Conservation (phyloP, 169 alveolate genomes). For the Cryptosporidium sp. region DNA sequence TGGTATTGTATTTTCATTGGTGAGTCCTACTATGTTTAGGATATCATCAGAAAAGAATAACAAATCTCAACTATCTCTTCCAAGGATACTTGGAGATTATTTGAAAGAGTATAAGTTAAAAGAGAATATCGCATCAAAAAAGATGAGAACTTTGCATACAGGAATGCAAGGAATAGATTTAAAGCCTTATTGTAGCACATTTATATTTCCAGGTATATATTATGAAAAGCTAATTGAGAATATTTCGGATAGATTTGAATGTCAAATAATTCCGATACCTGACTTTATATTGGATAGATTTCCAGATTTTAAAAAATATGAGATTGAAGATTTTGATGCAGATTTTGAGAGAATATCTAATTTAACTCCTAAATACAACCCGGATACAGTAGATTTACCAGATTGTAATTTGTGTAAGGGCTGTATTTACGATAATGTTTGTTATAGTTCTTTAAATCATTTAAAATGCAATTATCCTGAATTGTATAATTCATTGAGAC, state of each 20-base stretch:
- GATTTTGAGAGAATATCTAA: slow-evolving; percentile 37
- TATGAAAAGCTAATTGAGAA: slow-evolving; percentile 31
- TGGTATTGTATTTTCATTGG: slow-evolving; percentile 52
- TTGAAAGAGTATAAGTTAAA: slow-evolving; percentile 28
- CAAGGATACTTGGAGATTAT: slow-evolving; percentile 29
- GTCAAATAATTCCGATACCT: slow-evolving; percentile 36
- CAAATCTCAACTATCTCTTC: slow-evolving; percentile 43
- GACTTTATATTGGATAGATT: slow-evolving; percentile 68
- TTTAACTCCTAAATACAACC: slow-evolving; percentile 56
- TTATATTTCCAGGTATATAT: slow-evolving; percentile 65
- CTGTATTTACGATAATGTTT: slow-evolving; percentile 25
- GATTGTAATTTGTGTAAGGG: slow-evolving; percentile 62
- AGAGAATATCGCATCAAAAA: slow-evolving; percentile 17
- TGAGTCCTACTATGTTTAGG: slow-evolving; percentile 70
- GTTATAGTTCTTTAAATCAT: slow-evolving; percentile 25
- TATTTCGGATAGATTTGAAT: slow-evolving; percentile 46
- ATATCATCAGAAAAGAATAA: slow-evolving; percentile 49
- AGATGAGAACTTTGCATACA: slow-evolving; percentile 51
- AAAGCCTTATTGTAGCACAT: slow-evolving; percentile 24
- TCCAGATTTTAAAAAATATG: slow-evolving; percentile 65
- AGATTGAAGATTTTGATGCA: slow-evolving; percentile 46
- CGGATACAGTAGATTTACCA: slow-evolving; percentile 11
- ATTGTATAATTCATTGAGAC: slow-evolving; percentile 81
- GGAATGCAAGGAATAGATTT: slow-evolving; percentile 44
- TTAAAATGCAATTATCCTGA: slow-evolving; percentile 44